Conservation (phyloP, 306 rosid genomes). For the Quercus parvula region DNA sequence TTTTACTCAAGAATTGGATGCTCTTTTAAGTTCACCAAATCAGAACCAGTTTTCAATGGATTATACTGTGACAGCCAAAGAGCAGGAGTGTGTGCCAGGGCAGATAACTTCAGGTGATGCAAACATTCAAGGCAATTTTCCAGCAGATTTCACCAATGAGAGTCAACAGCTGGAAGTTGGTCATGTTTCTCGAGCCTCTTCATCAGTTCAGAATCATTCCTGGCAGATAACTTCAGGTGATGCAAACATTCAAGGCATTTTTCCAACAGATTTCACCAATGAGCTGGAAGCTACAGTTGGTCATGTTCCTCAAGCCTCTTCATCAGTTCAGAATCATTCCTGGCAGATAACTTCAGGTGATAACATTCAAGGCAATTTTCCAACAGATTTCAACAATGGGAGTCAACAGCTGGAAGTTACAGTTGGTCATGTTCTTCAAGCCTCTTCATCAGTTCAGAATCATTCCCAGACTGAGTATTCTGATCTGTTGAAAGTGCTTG, state of each 20-base stretch:
- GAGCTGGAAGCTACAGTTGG: background rate
- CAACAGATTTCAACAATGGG: slow-evolving; percentile 7
- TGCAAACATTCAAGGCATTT: background rate
- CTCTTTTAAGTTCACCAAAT: slow-evolving; percentile 5
- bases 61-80: too few species aligned
- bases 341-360: background rate
- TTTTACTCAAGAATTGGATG: background rate
- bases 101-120: background rate
- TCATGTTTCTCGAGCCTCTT: slow-evolving; percentile 7
- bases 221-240: background rate
- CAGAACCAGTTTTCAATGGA: slow-evolving; percentile 6
- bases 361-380: background rate
- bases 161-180: slow-evolving; percentile 8
- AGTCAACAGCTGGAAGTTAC: slow-evolving; percentile 12
- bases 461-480: slow-evolving; percentile 17
- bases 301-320: slow-evolving; percentile 6
- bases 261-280: slow-evolving; percentile 4
- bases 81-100: background rate
- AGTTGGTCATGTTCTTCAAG: slow-evolving; percentile 2
- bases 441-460: slow-evolving; percentile 11
- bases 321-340: slow-evolving; percentile 20
- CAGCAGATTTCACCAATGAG: slow-evolving; percentile 5
- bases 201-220: slow-evolving; percentile 20
- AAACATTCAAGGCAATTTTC: background rate
- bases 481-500: slow-evolving; percentile 20